Base-by-base conservation (phyloP, 78 protist species). In the Neovahlkampfia damariscottae region DNA sequence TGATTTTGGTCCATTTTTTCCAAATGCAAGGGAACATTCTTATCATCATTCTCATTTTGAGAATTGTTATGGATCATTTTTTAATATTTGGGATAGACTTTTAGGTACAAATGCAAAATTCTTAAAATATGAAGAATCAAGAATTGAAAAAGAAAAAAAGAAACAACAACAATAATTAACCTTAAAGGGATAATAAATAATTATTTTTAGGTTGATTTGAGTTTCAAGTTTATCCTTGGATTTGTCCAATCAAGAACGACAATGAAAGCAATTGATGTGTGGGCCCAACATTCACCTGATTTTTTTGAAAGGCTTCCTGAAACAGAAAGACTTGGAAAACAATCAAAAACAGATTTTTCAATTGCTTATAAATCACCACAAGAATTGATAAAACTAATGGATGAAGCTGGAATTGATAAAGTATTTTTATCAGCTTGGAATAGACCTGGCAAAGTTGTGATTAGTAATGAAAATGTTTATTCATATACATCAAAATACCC, bases 391-490 rank as follows among this genome's bases (percentile, higher is more conserved):
- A n/a, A 8, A 9, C n/a, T 66, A 67, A 69, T 73, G n/a, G 77
- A 73, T 9, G 71, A 69, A 9, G 77, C 62, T 10, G 77, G 72
- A 35, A 67, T 73, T n/a, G 77, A 66, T 9, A 9, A 67, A n/a
- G 77, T n/a, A 9, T 8, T 73, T 19, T 29, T 9, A 9, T 67
- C 67, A 19, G 77, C 77, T 27, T 73, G 77, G 77, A 10, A 73
- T 74, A 9, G 77, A 9, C 9, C 8, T 9, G 9, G 19, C 10
- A 37, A 28, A 8, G 77, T 67, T 8, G 72, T 73, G 28, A 73
- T 73, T 9, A 66, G 77, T 74, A 73, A 73, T 9, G 77, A 73
- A 67, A 30, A 73, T 19, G 71, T 73, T 8, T 28, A 9, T 8
- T 69, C 19, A 67, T 73, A 70, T 9, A 28, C 27, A 9, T n/a